Conservation (phyloP, 2,329 filamentous ascomycete species). For the Colletotrichum sansevieriae region DNA sequence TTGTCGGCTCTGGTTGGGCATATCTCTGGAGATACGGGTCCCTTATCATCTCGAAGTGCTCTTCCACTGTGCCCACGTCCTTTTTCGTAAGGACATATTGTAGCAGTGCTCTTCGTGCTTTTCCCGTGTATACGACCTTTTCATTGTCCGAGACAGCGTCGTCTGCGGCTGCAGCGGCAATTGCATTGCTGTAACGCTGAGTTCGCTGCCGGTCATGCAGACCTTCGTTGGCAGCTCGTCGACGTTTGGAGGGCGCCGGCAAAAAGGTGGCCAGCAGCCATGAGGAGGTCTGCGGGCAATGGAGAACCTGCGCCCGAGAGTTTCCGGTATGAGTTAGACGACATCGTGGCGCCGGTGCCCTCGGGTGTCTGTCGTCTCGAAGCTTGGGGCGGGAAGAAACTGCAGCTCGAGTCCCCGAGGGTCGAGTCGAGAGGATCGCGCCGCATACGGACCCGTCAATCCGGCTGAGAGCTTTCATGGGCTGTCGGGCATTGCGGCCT, state of each 20-base stretch:
- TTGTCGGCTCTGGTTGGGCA: slow-evolving; percentile 63
- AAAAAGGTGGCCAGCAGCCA: slow-evolving; percentile 60
- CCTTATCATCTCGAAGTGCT: slow-evolving; percentile 64
- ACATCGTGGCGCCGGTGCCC: slow-evolving; percentile 32
- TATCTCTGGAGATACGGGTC: slow-evolving; percentile 69
- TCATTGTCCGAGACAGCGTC: slow-evolving; percentile 26
- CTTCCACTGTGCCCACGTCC: slow-evolving; percentile 62
- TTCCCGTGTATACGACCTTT: neutral
- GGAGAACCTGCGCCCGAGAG: slow-evolving; percentile 5
- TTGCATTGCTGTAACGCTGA: slow-evolving; percentile 33
- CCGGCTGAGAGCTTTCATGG: slow-evolving; percentile 72
- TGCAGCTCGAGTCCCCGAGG: slow-evolving; percentile 45
- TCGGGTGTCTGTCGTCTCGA: slow-evolving; percentile 27
- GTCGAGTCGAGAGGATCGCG: slow-evolving; percentile 65
- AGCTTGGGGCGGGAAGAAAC: slow-evolving; percentile 32
- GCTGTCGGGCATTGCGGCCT: slow-evolving; percentile 62
- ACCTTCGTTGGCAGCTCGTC: slow-evolving; percentile 36
- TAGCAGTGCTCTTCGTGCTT: slow-evolving; percentile 59
- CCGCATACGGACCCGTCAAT: slow-evolving; percentile 71
- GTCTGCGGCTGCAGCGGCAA: slow-evolving; percentile 40
- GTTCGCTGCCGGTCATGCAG: slow-evolving; percentile 9
- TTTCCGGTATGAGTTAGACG: slow-evolving; percentile 13
- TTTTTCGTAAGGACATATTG: slow-evolving; percentile 59
- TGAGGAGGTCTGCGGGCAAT: slow-evolving; percentile 51
- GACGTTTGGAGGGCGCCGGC: slow-evolving; percentile 45